Evolutionary conservation across 192 early-diverging fungal species (phyloP), one percentile per base, ranked within the genome.

Genomic region (Gaertneriomyces sp.): DNA sequence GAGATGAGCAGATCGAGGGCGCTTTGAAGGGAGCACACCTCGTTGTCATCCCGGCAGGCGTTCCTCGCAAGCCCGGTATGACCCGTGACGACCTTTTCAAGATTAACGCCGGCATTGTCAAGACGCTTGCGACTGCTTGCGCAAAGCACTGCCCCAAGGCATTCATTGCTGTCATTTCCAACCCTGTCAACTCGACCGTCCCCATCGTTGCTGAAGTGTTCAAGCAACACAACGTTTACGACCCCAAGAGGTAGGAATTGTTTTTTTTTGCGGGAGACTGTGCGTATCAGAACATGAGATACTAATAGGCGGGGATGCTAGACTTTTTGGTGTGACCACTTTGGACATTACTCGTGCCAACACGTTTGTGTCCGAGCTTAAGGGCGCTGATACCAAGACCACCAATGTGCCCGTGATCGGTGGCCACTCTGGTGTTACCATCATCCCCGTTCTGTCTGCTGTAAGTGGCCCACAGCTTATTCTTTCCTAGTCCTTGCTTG

Each of bases 31-130:
- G 79, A 42, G 70, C 70, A 16, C 72, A 83, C 72, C 64, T 87
- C 50, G 81, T 87, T 53, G 80, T 87, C 60, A 80, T 87, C 54
- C 85, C 85, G 54, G 85, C 85, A 60, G 85, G 85, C 58, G 82
- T 87, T 25, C 85, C 85, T 40, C 71, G 85, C 39, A 87, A 87
- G 75, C 85, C 85, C 43, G 85, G 85, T n/a, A 87, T 87, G 85
- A 87, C 85, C 54, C 79, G 85, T 66, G 85, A 87, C 64, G 85
- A 87, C 61, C 72, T 87, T 20, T 87, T 87, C 81, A 87, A 87
- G 69, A 87, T 86, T 51, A 87, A 87, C 70, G 85, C 85, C 46
- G 85, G 85, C 45, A 87, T 87, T 63, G 81, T 85, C 45, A 69
- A 79, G 71, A 76, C 60, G 60, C 71, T 87, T 54, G 83, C 79